A percentile compares a stretch with the other conserved stretches of the same genome.
These are phyloP conservation scores for Symbiodinium pilosum DNA, from an alignment of 73 alveolate species.

Conservation along the genomic window DNA sequence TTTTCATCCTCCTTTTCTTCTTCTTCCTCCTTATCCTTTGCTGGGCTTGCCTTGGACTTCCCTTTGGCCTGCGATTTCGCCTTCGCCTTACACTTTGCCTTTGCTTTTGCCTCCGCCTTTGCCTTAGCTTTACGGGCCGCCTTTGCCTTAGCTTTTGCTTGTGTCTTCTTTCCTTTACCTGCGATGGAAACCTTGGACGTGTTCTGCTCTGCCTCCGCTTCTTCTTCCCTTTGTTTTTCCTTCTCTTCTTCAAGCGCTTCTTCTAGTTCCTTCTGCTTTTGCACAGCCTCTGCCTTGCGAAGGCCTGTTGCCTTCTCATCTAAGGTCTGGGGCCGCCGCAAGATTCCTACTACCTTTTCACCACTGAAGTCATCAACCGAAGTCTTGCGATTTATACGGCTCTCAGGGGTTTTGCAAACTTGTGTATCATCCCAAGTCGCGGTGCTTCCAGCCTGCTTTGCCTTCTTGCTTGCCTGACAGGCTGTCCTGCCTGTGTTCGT, in stretches of 20 bases:
- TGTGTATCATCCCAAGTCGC: no score
- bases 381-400: neutral
- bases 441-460: no score
- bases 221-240: neutral
- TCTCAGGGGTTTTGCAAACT: no score
- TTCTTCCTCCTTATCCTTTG: neutral
- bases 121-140: neutral
- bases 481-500: no score
- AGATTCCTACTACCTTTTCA: neutral
- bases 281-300: neutral
- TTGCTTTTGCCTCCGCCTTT: neutral
- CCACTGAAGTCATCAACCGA: neutral
- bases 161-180: neutral
- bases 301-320: neutral
- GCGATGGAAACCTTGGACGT: neutral
- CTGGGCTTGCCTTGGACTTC: neutral
- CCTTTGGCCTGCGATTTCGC: neutral
- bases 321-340: neutral
- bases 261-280: neutral
- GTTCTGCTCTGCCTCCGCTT: neutral
- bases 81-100: neutral
- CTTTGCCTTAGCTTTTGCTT: neutral
- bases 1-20: neutral
- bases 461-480: no score
- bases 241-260: neutral